These are phyloP conservation scores for Leucosporidium creatinivorum DNA, from an alignment of 768 basidiomycete genomes.

Conservation along the genomic window DNA sequence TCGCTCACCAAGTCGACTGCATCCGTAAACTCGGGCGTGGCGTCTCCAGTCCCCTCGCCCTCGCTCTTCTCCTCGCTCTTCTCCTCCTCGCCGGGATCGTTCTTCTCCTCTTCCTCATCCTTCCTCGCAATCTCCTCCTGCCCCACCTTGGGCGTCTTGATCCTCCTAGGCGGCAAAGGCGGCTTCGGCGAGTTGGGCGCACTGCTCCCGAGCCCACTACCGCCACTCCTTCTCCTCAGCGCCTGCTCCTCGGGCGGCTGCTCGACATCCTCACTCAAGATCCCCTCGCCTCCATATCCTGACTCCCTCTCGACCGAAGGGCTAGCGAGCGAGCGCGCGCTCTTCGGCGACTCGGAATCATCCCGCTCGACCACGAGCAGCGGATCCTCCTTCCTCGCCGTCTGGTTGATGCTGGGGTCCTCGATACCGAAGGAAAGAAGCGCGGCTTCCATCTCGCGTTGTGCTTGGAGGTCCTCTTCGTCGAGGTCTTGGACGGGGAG, in stretches of 20 bases:
- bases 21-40: not conserved
- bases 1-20: not conserved
- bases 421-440: slow-evolving; percentile 29
- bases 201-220: too few relatives aligned
- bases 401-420: slow-evolving; percentile 16
- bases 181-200: too few relatives aligned
- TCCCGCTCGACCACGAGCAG: slow-evolving; percentile 1
- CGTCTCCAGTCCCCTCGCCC: not conserved
- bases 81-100: not conserved
- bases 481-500: slow-evolving; percentile 20
- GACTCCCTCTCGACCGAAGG: not conserved
- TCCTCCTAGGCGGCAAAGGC: too few relatives aligned
- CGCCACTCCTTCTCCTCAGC: not conserved
- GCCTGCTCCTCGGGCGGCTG: not conserved
- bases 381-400: slow-evolving; percentile 9
- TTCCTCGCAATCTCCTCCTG: not conserved
- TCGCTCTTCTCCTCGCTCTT: not conserved
- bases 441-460: slow-evolving; percentile 26
- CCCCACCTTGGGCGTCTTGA: not conserved
- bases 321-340: not conserved
- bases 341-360: not conserved
- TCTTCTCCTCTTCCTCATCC: not conserved
- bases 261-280: not conserved
- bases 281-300: too few relatives aligned
- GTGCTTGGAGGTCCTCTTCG: slow-evolving; percentile 28